phyloP scores from a whole-genome alignment of 208 protist species.

The Plasmodiophora brassicae region DNA sequence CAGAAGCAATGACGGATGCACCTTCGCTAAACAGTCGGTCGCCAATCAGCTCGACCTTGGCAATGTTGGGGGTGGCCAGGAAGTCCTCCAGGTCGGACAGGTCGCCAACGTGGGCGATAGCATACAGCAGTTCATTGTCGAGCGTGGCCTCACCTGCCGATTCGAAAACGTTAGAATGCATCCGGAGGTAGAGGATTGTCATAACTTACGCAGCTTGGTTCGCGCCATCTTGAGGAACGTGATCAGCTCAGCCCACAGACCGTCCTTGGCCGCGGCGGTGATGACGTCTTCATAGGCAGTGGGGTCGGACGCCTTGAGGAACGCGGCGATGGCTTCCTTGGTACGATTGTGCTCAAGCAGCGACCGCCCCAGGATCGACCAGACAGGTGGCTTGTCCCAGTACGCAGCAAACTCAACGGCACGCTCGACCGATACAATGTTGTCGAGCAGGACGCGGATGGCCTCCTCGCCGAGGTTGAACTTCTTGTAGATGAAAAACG shows the following conservation, averaged over 20 bases:
- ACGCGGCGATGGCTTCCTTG: slow-evolving; percentile 84
- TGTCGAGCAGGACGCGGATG: slow-evolving; percentile 89
- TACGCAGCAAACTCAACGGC: slow-evolving; percentile 86
- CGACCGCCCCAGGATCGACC: slow-evolving; percentile 83
- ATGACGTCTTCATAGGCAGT: slow-evolving; percentile 82
- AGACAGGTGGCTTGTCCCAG: slow-evolving; percentile 83
- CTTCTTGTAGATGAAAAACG: slow-evolving; percentile 97
- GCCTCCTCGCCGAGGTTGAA: slow-evolving; percentile 89
- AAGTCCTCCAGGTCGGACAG: slow-evolving; percentile 98
- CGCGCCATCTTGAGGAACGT: slow-evolving; percentile 96
- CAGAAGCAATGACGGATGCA: not conserved
- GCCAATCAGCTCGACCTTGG: slow-evolving; percentile 74
- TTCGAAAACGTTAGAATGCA: not conserved
- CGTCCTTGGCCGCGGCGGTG: slow-evolving; percentile 72
- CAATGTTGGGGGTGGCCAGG: slow-evolving; percentile 89
- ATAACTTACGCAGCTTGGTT: slow-evolving; percentile 65
- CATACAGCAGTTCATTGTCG: slow-evolving; percentile 95
- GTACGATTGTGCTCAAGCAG: slow-evolving; percentile 81
- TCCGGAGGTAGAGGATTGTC: not conserved
- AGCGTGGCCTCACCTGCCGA: slow-evolving; percentile 76
- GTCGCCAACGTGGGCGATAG: slow-evolving; percentile 83
- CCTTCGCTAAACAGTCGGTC: slow-evolving; percentile 93
- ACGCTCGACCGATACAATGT: slow-evolving; percentile 87
- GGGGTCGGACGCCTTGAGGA: slow-evolving; percentile 94
- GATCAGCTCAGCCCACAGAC: slow-evolving; percentile 90